Conservation (phyloP, 768 basidiomycete genomes). For the Russula griseocarnosa region DNA sequence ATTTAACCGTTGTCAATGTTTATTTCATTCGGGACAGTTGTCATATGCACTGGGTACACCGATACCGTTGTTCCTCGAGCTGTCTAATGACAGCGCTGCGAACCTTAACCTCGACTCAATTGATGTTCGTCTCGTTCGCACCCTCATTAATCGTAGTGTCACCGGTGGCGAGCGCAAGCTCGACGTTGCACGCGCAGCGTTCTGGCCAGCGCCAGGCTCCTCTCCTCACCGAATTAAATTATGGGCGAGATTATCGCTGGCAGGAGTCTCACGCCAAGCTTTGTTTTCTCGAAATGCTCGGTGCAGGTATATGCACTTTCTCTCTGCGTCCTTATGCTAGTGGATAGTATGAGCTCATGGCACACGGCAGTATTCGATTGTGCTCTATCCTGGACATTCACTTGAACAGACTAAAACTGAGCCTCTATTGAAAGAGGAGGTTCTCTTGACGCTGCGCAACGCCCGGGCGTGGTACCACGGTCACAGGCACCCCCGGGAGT, state of each 20-base stretch:
- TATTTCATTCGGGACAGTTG: conserved; percentile 4
- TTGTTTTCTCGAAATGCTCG: conserved; percentile 17
- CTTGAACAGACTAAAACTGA: neutral
- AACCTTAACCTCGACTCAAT: conserved; percentile 1
- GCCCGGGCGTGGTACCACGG: conserved; percentile 3
- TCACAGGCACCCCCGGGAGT: conserved; percentile 3
- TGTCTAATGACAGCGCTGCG: neutral
- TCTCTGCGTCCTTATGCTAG: neutral
- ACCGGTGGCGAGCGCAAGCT: conserved; percentile 1
- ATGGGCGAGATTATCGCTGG: conserved; percentile 15
- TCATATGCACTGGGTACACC: conserved; percentile 22
- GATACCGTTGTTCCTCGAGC: conserved; percentile 21
- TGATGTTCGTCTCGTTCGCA: conserved; percentile 23
- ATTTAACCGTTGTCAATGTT: neutral
- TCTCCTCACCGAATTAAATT: conserved; percentile 5
- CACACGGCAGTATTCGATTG: conserved; percentile 15
- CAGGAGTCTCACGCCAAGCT: conserved; percentile 15
- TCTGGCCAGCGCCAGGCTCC: conserved; percentile 14
- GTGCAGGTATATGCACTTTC: conserved; percentile 8
- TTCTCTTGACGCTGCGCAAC: conserved; percentile 29
- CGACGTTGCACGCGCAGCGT: conserved; percentile 16
- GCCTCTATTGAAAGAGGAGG: conserved; percentile 29
- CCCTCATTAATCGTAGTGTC: conserved; percentile 8
- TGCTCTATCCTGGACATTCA: conserved; percentile 4
- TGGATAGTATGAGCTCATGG: neutral